Conservation (phyloP, 1,139 yeast genomes). For the Arxiozyma slooffiae region DNA sequence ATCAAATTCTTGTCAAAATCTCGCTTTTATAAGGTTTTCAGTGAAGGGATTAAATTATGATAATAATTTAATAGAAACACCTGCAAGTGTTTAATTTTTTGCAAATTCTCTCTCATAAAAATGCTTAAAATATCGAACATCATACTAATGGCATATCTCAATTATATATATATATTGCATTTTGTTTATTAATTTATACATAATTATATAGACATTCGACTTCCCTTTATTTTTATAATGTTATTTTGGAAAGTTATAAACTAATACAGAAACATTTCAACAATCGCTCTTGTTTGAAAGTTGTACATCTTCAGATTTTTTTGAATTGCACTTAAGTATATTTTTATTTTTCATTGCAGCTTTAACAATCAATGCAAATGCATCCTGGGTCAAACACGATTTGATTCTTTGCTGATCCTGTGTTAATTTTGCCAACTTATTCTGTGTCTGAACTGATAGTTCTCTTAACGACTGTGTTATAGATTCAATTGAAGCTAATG, state of each 20-base stretch:
- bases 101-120: not conserved
- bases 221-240: too few relatives aligned
- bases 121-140: too few relatives aligned
- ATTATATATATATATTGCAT: not conserved
- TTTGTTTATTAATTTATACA: too few relatives aligned
- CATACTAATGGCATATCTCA: too few relatives aligned
- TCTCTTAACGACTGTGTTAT: conserved; percentile 14
- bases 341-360: conserved; percentile 66
- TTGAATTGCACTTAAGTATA: conserved; percentile 28
- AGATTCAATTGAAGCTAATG: conserved; percentile 8
- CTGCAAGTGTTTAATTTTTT: too few relatives aligned
- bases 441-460: conserved; percentile 10
- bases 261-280: not conserved
- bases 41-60: not conserved
- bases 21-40: not conserved
- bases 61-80: not conserved
- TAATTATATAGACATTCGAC: not conserved
- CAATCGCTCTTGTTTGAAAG: not conserved
- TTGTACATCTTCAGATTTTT: not conserved
- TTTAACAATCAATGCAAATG: conserved; percentile 65
- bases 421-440: conserved; percentile 5
- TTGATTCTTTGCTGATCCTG: conserved; percentile 18
- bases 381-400: conserved; percentile 35
- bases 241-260: too few relatives aligned
- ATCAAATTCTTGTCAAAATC: not conserved